Base-by-base conservation (phyloP, 2,329 filamentous ascomycete genomes). In the Neospermospora avenae region DNA sequence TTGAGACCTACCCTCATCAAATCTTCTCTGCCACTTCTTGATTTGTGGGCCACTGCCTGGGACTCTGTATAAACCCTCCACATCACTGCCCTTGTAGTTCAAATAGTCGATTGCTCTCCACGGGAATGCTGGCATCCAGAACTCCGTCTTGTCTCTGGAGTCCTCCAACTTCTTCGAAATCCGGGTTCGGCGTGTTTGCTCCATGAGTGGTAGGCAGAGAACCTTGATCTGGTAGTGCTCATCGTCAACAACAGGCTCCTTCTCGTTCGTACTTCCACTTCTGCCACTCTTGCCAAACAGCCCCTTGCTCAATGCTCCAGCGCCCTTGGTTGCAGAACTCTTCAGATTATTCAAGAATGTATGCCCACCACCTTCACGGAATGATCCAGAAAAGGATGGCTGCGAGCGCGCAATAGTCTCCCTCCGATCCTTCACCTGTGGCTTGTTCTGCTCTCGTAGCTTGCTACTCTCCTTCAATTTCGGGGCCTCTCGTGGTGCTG, bases 91-190 rank as follows among this genome's bases (percentile, higher is more conserved):
- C 72, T 95, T 96, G 76, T 93, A 95, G 74, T 97, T 97, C 55
- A 98, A 80, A 73, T 96, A 97, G 76, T 98, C 93, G 66, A 98
- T 97, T 60, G 92, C 96, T 64, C 93, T 84, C 89, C 93, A 97
- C 0, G 93, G 93, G 60, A 98, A 87, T 6, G 92, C 90, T 13
- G 93, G 93, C 93, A 98, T 96, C 93, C 93, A 98, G 72, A 96
- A 98, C 71, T 97, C 93, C 0, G 93, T 98, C 80, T 97, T 97
- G 72, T 98, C 93, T 63, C 88, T 85, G 10, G 93, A 96, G 62
- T 90, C 85, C 71, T 96, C 91, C 45, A 98, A 78, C 31, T 89
- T 85, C 75, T 93, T 96, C 7, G 92, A 96, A 72, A 98, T 97
- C 64, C 93, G 84, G 0, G 93, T 97, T 65, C 87, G 80, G n/a